Conservation (phyloP, 441 rosid species). For the Daphne laureola region DNA sequence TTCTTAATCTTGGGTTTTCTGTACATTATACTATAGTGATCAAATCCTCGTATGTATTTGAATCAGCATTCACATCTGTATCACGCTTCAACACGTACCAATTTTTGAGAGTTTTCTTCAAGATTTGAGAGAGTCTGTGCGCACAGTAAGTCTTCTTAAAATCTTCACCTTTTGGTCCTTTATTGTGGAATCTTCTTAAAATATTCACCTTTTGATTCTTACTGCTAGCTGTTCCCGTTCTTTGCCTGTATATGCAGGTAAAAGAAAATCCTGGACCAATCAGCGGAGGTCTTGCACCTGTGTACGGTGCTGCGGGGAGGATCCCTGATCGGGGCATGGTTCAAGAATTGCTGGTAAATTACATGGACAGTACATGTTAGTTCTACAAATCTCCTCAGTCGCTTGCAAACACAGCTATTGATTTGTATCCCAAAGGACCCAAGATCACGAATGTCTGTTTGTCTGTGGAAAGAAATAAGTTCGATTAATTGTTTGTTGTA, state of each 20-base stretch:
- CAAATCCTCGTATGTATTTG: slow-evolving; percentile 15
- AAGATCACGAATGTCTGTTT: neutral
- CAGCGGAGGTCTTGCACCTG: slow-evolving; percentile 80
- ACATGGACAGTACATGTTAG: slow-evolving; percentile 82
- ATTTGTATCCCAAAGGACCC: neutral
- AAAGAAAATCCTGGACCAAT: slow-evolving; percentile 82
- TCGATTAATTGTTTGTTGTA: slow-evolving; percentile 3
- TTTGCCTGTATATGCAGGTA: slow-evolving; percentile 33
- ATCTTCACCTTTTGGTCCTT: neutral
- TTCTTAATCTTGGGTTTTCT: neutral
- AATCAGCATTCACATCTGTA: slow-evolving; percentile 79
- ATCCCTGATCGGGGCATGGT: slow-evolving; percentile 89
- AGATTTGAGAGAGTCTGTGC: slow-evolving; percentile 69
- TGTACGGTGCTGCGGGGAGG: slow-evolving; percentile 94
- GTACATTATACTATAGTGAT: slow-evolving; percentile 10
- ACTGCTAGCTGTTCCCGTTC: neutral
- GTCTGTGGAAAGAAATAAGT: slow-evolving; percentile 7
- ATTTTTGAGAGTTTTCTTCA: slow-evolving; percentile 48
- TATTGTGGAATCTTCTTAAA: neutral
- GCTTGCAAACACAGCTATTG: neutral
- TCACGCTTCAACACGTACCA: slow-evolving; percentile 85
- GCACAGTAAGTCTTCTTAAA: slow-evolving; percentile 43
- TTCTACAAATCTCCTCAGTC: neutral
- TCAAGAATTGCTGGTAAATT: slow-evolving; percentile 64
- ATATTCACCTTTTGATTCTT: neutral